Conservation (phyloP, 75 land plant genomes). For the Adiantum capillusveneris region DNA sequence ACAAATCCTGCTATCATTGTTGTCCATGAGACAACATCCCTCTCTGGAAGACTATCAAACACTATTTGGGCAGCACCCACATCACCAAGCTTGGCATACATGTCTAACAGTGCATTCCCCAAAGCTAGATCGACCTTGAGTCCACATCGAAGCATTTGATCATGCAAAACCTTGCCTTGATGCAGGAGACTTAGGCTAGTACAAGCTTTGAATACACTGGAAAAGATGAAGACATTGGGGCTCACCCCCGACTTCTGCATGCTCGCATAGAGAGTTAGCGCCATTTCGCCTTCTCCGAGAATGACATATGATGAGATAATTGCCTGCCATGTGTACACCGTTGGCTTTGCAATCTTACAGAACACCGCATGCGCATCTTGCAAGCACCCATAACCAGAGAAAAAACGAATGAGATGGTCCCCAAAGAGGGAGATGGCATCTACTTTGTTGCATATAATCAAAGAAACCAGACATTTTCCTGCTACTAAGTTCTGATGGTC, state of each 20-base stretch:
- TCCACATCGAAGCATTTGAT: conserved; percentile 6
- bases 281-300: background rate
- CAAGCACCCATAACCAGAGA: background rate
- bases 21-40: conserved; percentile 34
- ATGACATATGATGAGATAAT: background rate
- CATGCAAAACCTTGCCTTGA: conserved; percentile 12
- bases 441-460: conserved; percentile 1
- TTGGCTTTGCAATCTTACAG: background rate
- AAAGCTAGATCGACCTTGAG: background rate
- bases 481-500: too few species aligned
- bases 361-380: background rate
- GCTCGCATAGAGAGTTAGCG: background rate
- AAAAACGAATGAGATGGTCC: background rate
- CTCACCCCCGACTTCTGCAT: background rate
- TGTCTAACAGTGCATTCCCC: conserved; percentile 24
- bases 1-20: conserved; percentile 26
- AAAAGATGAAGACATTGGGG: background rate
- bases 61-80: conserved; percentile 9
- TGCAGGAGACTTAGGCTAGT: conserved; percentile 4
- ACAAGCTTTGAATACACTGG: conserved; percentile 10
- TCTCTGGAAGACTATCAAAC: conserved; percentile 17
- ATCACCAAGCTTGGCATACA: conserved; percentile 36
- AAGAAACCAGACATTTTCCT: too few species aligned
- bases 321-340: background rate
- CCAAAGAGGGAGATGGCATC: background rate